Evolutionary conservation across 1,284 basidiomycete genomes (phyloP).

Genomic region (Meira nashicola): DNA sequence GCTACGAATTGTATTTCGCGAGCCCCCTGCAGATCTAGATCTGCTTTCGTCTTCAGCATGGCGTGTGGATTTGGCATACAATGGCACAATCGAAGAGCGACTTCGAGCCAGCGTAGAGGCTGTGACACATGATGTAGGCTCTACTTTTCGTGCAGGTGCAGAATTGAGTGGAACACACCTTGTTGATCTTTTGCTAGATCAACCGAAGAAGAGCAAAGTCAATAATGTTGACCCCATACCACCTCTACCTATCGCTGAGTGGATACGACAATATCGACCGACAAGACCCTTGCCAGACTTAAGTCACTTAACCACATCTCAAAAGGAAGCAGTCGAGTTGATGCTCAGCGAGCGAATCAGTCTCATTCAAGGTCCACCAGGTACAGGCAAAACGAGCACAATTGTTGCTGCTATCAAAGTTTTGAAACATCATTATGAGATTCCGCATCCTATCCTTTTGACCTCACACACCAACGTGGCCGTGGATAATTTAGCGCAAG

Average conservation of each 20-base stretch:
- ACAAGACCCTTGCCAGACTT: constrained; percentile 73
- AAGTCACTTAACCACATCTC: constrained; percentile 66
- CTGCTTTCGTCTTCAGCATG: constrained; percentile 34
- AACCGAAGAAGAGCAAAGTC: constrained; percentile 26
- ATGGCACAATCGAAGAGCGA: constrained; percentile 65
- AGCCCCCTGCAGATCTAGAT: constrained; percentile 28
- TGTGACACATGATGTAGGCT: constrained; percentile 62
- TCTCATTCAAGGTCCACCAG: constrained; percentile 86
- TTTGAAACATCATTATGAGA: constrained; percentile 78
- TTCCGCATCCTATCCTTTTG: constrained; percentile 77
- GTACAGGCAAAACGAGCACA: constrained; percentile 89
- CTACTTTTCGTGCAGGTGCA: constrained; percentile 7
- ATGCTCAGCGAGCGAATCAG: constrained; percentile 76
- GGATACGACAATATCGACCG: not conserved
- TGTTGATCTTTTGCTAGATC: constrained; percentile 54
- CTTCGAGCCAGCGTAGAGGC: constrained; percentile 66
- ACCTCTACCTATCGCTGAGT: not conserved
- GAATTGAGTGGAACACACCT: constrained; percentile 30
- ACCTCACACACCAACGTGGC: constrained; percentile 91
- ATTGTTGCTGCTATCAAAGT: constrained; percentile 78
- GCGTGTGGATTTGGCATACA: constrained; percentile 67
- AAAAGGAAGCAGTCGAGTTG: constrained; percentile 74
- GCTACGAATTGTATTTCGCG: constrained; percentile 39
- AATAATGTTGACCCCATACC: too few species aligned
- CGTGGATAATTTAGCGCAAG: constrained; percentile 83